phyloP scores from a whole-genome alignment of 2,329 filamentous ascomycete species.

The Lasiodiplodia sp. region DNA sequence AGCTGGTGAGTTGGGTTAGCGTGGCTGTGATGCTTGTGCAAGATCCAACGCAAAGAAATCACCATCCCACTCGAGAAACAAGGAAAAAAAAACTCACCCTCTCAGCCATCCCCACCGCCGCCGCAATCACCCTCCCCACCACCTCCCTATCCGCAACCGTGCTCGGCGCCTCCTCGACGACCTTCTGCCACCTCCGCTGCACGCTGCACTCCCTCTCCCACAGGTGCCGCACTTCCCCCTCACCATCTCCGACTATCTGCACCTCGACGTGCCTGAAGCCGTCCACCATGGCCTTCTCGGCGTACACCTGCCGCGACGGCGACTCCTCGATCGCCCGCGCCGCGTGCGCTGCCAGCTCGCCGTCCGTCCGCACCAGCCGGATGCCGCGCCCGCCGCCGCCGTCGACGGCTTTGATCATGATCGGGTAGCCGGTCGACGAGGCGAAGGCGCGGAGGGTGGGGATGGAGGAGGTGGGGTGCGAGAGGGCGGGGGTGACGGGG shows the following conservation, averaged over 20 bases:
- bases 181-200: conserved; percentile 67
- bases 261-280: conserved; percentile 69
- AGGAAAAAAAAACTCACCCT: conserved; percentile 43
- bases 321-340: conserved; percentile 63
- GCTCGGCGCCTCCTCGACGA: conserved; percentile 67
- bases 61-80: too few relatives aligned
- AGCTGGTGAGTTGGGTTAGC: conserved; percentile 45
- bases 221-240: conserved; percentile 60
- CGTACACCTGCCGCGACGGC: conserved; percentile 64
- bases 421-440: conserved; percentile 58
- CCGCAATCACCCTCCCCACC: conserved; percentile 59
- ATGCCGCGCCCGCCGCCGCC: conserved; percentile 69
- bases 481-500: conserved; percentile 59
- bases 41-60: neutral
- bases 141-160: conserved; percentile 55
- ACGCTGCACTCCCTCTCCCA: conserved; percentile 69
- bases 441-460: conserved; percentile 65
- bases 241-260: conserved; percentile 66
- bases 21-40: neutral
- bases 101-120: conserved; percentile 61
- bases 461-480: conserved; percentile 51
- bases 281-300: conserved; percentile 68
- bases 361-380: conserved; percentile 56
- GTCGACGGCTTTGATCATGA: conserved; percentile 71
- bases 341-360: conserved; percentile 45